A percentile compares a stretch with the other conserved stretches of the same genome.
phyloP scores from a whole-genome alignment of 305 asterid species.

The Fraxinus nigra region DNA sequence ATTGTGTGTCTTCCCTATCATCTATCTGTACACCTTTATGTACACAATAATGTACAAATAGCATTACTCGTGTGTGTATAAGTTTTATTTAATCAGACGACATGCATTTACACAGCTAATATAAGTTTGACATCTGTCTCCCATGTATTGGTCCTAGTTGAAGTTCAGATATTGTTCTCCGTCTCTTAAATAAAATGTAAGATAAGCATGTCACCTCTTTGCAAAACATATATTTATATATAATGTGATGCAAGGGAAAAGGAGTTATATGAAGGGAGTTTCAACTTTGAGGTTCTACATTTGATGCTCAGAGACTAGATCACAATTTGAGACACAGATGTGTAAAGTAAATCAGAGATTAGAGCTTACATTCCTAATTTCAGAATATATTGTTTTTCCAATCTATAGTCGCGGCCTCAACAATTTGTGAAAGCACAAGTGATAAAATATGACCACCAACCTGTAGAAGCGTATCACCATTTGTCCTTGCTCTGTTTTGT shows the following conservation, averaged over 20 bases:
- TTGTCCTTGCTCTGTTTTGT: conserved; percentile 59
- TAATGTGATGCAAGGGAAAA: not conserved
- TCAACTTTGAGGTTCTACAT: not conserved
- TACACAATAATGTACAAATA: too few species aligned
- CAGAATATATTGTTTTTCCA: not conserved
- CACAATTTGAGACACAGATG: not conserved
- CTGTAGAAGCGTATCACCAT: conserved; percentile 40
- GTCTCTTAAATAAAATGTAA: not conserved
- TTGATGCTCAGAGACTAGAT: not conserved
- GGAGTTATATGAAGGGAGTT: not conserved
- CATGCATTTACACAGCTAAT: not conserved
- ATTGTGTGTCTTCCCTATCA: not conserved
- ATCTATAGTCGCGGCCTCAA: not conserved
- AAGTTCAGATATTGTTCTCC: not conserved
- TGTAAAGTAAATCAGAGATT: not conserved
- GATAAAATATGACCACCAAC: conserved; percentile 33
- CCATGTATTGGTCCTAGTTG: not conserved
- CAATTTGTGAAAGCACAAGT: not conserved
- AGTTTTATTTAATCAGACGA: not conserved
- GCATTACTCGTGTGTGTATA: not conserved
- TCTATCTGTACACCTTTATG: too few species aligned
- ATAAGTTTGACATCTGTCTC: not conserved
- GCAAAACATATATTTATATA: not conserved
- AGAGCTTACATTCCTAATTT: not conserved
- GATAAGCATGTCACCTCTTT: not conserved